A percentile compares a stretch with the other conserved stretches of the same genome.
These are phyloP conservation scores for Flaveria ramosissima DNA, from an alignment of 129 eudicot species.

Conservation along the genomic window DNA sequence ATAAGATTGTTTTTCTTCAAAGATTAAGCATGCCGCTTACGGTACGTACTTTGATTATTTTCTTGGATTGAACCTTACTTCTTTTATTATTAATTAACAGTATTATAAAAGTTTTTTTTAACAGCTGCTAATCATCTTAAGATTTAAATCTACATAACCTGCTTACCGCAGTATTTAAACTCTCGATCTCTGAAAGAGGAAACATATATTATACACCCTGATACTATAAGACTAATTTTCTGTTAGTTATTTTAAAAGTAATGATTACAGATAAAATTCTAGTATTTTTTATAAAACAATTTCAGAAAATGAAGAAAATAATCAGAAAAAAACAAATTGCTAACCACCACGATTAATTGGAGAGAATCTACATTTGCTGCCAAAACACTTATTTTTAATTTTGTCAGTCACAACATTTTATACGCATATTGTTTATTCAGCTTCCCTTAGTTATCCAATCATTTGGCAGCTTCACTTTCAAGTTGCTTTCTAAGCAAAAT, in stretches of 20 bases:
- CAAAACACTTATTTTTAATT: conserved; percentile 14
- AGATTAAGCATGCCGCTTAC: conserved; percentile 30
- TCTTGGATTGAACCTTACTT: not conserved
- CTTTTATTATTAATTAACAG: not conserved
- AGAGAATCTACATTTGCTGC: conserved; percentile 37
- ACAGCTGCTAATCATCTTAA: no score
- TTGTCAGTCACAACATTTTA: conserved; percentile 19
- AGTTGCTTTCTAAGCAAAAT: no score
- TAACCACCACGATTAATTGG: conserved; percentile 26
- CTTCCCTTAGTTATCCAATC: no score
- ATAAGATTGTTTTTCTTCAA: no score
- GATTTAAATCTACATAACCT: no score
- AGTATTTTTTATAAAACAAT: not conserved
- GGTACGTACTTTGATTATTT: conserved; percentile 8
- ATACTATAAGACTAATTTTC: no score
- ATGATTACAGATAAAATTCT: conserved; percentile 24
- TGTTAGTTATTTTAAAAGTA: not conserved
- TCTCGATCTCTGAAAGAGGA: no score
- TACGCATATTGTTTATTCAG: not conserved
- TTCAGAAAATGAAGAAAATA: not conserved
- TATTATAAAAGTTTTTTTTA: not conserved
- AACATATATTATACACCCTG: no score
- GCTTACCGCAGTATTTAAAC: no score
- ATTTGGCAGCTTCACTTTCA: no score
- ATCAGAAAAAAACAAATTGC: conserved; percentile 24